Base-by-base conservation (phyloP, 2,329 filamentous ascomycete species). In the Magnaporthiopsis incrustans region DNA sequence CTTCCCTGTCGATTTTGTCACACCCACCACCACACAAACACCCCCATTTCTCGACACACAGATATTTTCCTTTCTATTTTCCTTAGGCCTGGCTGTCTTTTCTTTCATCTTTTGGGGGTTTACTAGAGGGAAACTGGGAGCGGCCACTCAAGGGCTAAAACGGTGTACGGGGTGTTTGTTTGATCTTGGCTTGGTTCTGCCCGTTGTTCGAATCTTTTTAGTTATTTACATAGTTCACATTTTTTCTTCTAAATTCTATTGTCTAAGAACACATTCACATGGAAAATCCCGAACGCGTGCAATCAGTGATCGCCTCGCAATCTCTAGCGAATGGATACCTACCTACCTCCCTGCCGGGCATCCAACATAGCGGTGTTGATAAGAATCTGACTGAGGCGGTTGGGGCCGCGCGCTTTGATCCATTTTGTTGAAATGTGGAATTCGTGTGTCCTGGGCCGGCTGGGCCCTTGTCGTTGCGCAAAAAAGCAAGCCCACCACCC, bases 361-460 rank as follows among this genome's bases (percentile, higher is more conserved):
- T 30, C 30, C 30, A 30, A 30, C 30, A 30, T 30, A 30, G 30
- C 4, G 14, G 35, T 11, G 15, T 6, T 50, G 44, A 60, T 60
- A 60, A 60, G 58, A 35, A 60, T 60, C 58, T 60, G 58, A 60
- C 58, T 60, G 58, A 30, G 58, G 33, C 58, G 58, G 27, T 60
- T 60, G 58, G 27, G 44, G 44, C 44, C 44, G 44, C 44, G 44
- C 44, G 44, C 44, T 50, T 50, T 50, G 44, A 50, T 50, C 30
- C 30, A 3, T 30, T 30, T 30, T 30, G 44, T 18, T 50, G 15
- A 50, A 30, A 30, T 50, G 44, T 50, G 44, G 44, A 50, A 38
- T 38, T 33, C 12, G 10, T 11, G 12, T 4, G 11, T 35, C 33
- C 33, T 35, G 33, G 33, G 7, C 33, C 11, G 32, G 4, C 32